A percentile compares a stretch with the other conserved stretches of the same genome.
Evolutionary conservation across 2,329 filamentous ascomycete genomes (phyloP).

Genomic region (Venturia aucupariae): DNA sequence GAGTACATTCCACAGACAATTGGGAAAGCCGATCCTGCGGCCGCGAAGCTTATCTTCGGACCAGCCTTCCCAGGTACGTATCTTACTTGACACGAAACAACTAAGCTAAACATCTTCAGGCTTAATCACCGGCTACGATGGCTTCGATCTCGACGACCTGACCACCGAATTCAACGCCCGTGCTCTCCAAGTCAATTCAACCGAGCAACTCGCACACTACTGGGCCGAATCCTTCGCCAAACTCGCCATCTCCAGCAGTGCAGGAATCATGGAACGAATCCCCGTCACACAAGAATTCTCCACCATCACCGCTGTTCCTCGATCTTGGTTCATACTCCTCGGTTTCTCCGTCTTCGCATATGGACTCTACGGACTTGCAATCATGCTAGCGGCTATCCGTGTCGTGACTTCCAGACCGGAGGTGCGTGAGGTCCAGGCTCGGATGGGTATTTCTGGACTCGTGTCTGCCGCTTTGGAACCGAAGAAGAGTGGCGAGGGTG

Average conservation of each 20-base stretch:
- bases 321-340: not conserved
- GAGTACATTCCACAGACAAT: slow-evolving; percentile 6
- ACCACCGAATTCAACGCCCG: not conserved
- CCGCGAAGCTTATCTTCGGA: not conserved
- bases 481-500: not conserved
- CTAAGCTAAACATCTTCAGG: not conserved
- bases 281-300: not conserved
- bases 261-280: slow-evolving; percentile 15
- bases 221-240: slow-evolving; percentile 25
- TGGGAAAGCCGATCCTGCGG: not conserved
- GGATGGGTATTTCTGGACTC: slow-evolving; percentile 5
- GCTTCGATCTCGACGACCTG: not conserved
- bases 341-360: not conserved
- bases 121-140: not conserved
- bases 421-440: not conserved
- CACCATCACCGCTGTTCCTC: not conserved
- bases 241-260: slow-evolving; percentile 29
- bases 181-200: not conserved
- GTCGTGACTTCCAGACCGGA: not conserved
- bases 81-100: too few relatives aligned
- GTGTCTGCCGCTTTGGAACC: not conserved
- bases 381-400: not conserved
- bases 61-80: slow-evolving; percentile 7
- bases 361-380: not conserved
- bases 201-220: not conserved